Percentiles rank a stretch among this genome's conserved stretches.
Conservation (phyloP, 78 protist species). For the Dictyostelium citrinum region DNA sequence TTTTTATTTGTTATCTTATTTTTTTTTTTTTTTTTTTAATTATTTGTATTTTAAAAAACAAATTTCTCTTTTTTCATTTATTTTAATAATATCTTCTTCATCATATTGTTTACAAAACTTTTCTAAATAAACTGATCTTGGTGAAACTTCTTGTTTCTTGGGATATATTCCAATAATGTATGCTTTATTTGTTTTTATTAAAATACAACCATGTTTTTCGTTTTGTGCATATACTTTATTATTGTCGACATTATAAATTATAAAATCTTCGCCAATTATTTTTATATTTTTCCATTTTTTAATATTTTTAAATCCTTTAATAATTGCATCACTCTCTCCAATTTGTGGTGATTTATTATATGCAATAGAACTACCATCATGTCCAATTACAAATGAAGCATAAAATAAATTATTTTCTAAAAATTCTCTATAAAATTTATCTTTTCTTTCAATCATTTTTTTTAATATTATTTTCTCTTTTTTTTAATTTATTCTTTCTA, state of each 20-base stretch:
- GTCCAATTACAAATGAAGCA: not conserved
- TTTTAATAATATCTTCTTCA: not conserved
- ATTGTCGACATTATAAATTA: not conserved
- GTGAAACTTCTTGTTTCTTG: slow-evolving; percentile 37
- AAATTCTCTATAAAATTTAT: slow-evolving; percentile 53
- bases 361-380: slow-evolving; percentile 35
- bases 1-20: not conserved
- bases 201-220: slow-evolving; percentile 38
- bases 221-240: slow-evolving; percentile 20
- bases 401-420: slow-evolving; percentile 54
- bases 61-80: slow-evolving; percentile 15
- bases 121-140: slow-evolving; percentile 25
- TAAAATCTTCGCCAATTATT: slow-evolving; percentile 33
- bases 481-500: not conserved
- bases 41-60: slow-evolving; percentile 18
- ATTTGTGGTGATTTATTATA: slow-evolving; percentile 49
- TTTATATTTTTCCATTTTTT: not conserved
- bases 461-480: not conserved
- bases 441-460: slow-evolving; percentile 38
- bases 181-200: slow-evolving; percentile 20
- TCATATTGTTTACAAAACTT: slow-evolving; percentile 36
- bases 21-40: not conserved
- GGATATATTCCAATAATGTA: slow-evolving; percentile 46
- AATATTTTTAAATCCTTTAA: slow-evolving; percentile 15
- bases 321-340: slow-evolving; percentile 25